Evolutionary conservation across 2,329 filamentous ascomycete genomes (phyloP).

Genomic region (Aspergillus candidus): DNA sequence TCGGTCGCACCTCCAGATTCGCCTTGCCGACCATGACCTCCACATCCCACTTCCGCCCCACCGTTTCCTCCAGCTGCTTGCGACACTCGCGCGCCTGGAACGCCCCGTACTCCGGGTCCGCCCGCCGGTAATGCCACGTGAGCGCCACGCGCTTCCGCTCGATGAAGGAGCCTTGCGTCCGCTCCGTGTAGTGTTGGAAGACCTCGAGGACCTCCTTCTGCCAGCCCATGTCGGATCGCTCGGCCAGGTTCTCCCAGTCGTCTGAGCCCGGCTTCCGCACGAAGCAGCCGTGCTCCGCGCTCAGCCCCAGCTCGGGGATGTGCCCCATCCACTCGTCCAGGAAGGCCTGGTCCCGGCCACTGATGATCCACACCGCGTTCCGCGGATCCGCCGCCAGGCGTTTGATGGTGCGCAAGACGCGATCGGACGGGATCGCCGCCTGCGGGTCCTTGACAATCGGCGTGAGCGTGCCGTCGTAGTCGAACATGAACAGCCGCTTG

Average conservation of each 20-base stretch:
- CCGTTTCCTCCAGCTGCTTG: conserved; percentile 69
- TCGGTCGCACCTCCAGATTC: conserved; percentile 93
- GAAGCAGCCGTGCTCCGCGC: conserved; percentile 94
- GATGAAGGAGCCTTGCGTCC: conserved; percentile 82
- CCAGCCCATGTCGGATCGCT: conserved; percentile 86
- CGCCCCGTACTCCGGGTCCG: conserved; percentile 75
- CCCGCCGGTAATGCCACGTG: conserved; percentile 94
- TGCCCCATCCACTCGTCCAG: conserved; percentile 87
- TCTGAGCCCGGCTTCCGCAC: conserved; percentile 71
- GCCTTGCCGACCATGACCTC: conserved; percentile 97
- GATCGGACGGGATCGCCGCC: conserved; percentile 79
- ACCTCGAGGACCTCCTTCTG: conserved; percentile 75
- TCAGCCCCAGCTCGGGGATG: conserved; percentile 82
- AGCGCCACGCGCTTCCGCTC: conserved; percentile 90
- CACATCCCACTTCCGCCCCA: conserved; percentile 76
- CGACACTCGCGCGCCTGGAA: conserved; percentile 77
- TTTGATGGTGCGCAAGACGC: conserved; percentile 72
- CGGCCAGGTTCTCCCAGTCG: conserved; percentile 83
- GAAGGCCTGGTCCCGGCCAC: conserved; percentile 87
- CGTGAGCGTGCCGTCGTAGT: conserved; percentile 95
- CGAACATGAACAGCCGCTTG: conserved; percentile 92
- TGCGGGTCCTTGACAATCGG: conserved; percentile 90
- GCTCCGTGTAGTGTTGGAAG: conserved; percentile 84
- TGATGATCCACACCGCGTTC: conserved; percentile 98
- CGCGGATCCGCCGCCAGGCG: conserved; percentile 69